phyloP scores from a whole-genome alignment of 2,329 filamentous ascomycete genomes.

The Xylariaceae sp. region DNA sequence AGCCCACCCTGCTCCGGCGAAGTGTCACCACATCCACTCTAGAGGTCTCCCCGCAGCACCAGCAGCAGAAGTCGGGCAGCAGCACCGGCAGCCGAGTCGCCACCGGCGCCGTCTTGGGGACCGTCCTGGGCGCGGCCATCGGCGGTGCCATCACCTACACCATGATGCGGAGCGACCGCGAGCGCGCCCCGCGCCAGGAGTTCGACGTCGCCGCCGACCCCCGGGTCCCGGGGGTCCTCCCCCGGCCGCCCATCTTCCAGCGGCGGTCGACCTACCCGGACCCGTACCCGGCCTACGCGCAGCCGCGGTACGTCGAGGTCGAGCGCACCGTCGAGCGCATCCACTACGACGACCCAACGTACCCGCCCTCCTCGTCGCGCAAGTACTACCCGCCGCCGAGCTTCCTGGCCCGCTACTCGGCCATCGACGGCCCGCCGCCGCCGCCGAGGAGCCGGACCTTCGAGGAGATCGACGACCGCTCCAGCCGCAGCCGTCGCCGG shows the following conservation, averaged over 20 bases:
- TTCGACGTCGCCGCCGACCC: too few relatives aligned
- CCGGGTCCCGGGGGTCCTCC: too few relatives aligned
- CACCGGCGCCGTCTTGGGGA: slow-evolving; percentile 62
- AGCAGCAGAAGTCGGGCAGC: slow-evolving; percentile 10
- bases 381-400: slow-evolving; percentile 28
- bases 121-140: slow-evolving; percentile 67
- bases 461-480: slow-evolving; percentile 33
- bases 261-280: slow-evolving; percentile 41
- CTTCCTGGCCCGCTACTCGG: slow-evolving; percentile 29
- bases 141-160: slow-evolving; percentile 59
- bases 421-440: slow-evolving; percentile 19
- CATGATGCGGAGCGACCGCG: slow-evolving; percentile 54
- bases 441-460: slow-evolving; percentile 17
- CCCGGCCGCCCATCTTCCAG: slow-evolving; percentile 31
- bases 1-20: slow-evolving; percentile 22
- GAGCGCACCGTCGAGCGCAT: slow-evolving; percentile 31
- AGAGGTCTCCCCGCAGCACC: slow-evolving; percentile 18
- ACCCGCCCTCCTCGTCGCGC: slow-evolving; percentile 14
- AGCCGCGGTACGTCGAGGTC: slow-evolving; percentile 29
- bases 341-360: slow-evolving; percentile 29
- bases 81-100: slow-evolving; percentile 36
- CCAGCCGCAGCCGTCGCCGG: slow-evolving; percentile 28
- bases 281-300: slow-evolving; percentile 23
- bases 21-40: slow-evolving; percentile 29
- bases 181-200: slow-evolving; percentile 32